Percentiles rank a stretch among this genome's conserved stretches.
Conservation (phyloP, 345 rosid species). For the Salix koriyanagi region DNA sequence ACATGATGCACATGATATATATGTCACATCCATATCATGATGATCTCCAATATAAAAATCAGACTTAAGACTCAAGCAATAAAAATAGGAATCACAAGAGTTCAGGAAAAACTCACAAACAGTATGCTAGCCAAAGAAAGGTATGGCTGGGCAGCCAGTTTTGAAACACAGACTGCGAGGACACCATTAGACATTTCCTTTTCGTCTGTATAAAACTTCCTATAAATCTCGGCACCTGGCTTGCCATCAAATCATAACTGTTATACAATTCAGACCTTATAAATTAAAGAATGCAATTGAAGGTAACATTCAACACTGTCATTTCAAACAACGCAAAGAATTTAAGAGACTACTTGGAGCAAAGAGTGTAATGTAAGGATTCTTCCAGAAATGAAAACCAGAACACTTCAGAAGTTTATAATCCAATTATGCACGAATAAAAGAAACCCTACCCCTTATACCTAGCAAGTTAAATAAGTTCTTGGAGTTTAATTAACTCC, state of each 20-base stretch:
- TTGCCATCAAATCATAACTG: neutral
- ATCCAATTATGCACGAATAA: neutral
- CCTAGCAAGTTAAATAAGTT: neutral
- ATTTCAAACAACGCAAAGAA: neutral
- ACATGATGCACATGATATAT: neutral
- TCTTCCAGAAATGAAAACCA: neutral
- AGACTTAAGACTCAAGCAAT: neutral
- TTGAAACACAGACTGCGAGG: conserved; percentile 50
- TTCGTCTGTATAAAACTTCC: conserved; percentile 67
- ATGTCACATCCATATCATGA: neutral
- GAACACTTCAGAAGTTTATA: neutral
- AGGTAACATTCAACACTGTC: neutral
- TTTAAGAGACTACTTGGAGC: neutral
- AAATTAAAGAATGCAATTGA: neutral
- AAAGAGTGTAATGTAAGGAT: neutral
- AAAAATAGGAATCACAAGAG: neutral
- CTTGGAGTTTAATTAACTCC: neutral
- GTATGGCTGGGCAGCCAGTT: conserved; percentile 51
- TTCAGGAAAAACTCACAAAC: conserved; percentile 47
- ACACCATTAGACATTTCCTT: conserved; percentile 64
- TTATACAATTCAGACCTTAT: neutral
- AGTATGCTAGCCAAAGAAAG: conserved; percentile 49
- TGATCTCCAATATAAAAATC: neutral
- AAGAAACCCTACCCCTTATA: neutral
- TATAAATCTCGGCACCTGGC: conserved; percentile 52